Percentiles rank a stretch among this genome's conserved stretches.
Evolutionary conservation across 2,329 filamentous ascomycete species (phyloP).

Genomic region (Metarhizium album): DNA sequence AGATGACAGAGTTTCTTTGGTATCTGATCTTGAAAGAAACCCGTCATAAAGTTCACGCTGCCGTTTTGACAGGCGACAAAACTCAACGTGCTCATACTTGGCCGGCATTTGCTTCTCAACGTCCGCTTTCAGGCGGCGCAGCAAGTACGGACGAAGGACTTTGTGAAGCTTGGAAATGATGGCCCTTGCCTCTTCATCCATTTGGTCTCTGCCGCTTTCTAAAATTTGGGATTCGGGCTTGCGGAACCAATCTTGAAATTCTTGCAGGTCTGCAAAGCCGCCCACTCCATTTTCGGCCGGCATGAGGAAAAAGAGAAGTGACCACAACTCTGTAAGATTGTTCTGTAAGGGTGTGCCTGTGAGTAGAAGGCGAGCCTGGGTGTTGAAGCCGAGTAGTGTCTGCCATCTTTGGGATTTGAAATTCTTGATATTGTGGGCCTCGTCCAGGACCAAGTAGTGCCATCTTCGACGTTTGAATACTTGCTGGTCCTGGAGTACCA

Average conservation of each 20-base stretch:
- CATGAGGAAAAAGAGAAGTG: slow-evolving; percentile 90
- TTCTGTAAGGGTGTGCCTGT: slow-evolving; percentile 96
- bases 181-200: slow-evolving; percentile 86
- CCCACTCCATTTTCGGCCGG: slow-evolving; percentile 79
- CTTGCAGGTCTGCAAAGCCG: slow-evolving; percentile 86
- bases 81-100: slow-evolving; percentile 95
- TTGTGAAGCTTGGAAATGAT: slow-evolving; percentile 92
- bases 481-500: slow-evolving; percentile 86
- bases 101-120: slow-evolving; percentile 98
- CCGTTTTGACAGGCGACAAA: slow-evolving; percentile 88
- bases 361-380: slow-evolving; percentile 71
- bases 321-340: slow-evolving; percentile 95
- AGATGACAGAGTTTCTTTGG: slow-evolving; percentile 75
- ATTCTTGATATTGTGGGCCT: slow-evolving; percentile 99
- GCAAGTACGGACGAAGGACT: slow-evolving; percentile 80
- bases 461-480: slow-evolving; percentile 87
- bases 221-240: slow-evolving; percentile 93
- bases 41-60: slow-evolving; percentile 95
- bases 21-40: slow-evolving; percentile 84
- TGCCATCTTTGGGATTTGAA: slow-evolving; percentile 98
- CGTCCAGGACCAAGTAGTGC: slow-evolving; percentile 98
- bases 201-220: slow-evolving; percentile 83
- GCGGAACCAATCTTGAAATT: slow-evolving; percentile 94
- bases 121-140: slow-evolving; percentile 85
- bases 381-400: slow-evolving; percentile 87